Base-by-base conservation (phyloP, 306 rosid genomes). In the Quercus engelmannii region DNA sequence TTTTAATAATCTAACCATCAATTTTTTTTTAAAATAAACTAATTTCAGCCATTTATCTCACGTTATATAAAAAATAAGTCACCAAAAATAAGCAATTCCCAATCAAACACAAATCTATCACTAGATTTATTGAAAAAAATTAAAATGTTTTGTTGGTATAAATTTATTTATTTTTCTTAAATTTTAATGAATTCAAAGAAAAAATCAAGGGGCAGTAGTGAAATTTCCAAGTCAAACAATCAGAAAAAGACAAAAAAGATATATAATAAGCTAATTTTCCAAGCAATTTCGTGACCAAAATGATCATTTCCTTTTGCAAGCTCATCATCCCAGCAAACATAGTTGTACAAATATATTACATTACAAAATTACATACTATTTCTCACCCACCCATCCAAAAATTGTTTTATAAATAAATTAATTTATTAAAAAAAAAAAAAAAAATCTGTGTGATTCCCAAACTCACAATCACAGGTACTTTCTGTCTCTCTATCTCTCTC, bases 391-490 rank as follows among this genome's bases (percentile, higher is more conserved):
- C 62, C 74, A 49, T 30, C 49, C 69, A 74, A 80, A 49, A 35
- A 35, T 35, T 35, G 2, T 5, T 35, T 35, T 35, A 15, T 75
- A 41, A 72, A 58, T 8, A 26, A 59, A 54, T 7, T 57, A 19
- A 38, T 55, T 21, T 38, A 71, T 56, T 5, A 20, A 17, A 81
- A 43, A 41, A 64, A 41, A 18, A 67, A 14, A 31, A 78, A 76
- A 5, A 28, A 41, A 74, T 75, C 12, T 35, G 46, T 41, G 46
- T 43, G 18, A 70, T 46, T 7, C 61, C 80, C 83, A 83, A 77
- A 81, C 78, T 79, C 80, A 65, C 62, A 73, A 19, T 79, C 86
- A 25, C 90, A 81, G 93, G 91, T 87, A 78, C 25, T 61, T 41
- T 33, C 61, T 43, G 58, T 75, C 78, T 67, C 14, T 65, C 49